phyloP scores from a whole-genome alignment of 2,329 filamentous ascomycete genomes.

The Nemania serpens region DNA sequence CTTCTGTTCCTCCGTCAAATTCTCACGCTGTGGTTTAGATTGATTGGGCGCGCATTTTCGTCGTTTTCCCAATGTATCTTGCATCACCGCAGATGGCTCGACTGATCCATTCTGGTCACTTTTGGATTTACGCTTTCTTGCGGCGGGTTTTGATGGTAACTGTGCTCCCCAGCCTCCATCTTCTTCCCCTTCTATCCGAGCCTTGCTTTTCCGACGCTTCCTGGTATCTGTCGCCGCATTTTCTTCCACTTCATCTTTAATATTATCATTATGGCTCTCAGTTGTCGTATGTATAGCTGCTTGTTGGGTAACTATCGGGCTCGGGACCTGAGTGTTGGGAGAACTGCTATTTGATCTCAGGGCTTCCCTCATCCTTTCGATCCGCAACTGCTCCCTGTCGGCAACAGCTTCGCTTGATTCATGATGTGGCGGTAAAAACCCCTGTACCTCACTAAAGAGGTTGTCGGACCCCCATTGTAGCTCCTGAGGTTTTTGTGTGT shows the following conservation, averaged over 20 bases:
- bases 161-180: slow-evolving; percentile 47
- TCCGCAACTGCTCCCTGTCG: slow-evolving; percentile 58
- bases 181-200: slow-evolving; percentile 51
- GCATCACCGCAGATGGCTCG: slow-evolving; percentile 43
- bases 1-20: slow-evolving; percentile 87
- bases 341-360: slow-evolving; percentile 62
- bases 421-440: slow-evolving; percentile 62
- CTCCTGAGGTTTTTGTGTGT: slow-evolving; percentile 46
- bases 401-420: slow-evolving; percentile 63
- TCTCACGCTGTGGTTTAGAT: slow-evolving; percentile 63
- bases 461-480: slow-evolving; percentile 72
- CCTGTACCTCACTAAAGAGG: slow-evolving; percentile 62
- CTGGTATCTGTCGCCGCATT: slow-evolving; percentile 48
- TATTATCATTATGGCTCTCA: slow-evolving; percentile 35
- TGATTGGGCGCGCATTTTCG: slow-evolving; percentile 58
- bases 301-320: slow-evolving; percentile 49
- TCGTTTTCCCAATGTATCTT: slow-evolving; percentile 49
- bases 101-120: slow-evolving; percentile 40
- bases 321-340: slow-evolving; percentile 63
- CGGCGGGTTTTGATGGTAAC: slow-evolving; percentile 40
- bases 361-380: slow-evolving; percentile 59
- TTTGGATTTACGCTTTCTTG: slow-evolving; percentile 55
- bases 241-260: slow-evolving; percentile 45
- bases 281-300: slow-evolving; percentile 27
- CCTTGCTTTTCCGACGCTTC: slow-evolving; percentile 62